Base-by-base conservation (phyloP, 2,329 filamentous ascomycete species). In the Pseudogymnoascus sp. region DNA sequence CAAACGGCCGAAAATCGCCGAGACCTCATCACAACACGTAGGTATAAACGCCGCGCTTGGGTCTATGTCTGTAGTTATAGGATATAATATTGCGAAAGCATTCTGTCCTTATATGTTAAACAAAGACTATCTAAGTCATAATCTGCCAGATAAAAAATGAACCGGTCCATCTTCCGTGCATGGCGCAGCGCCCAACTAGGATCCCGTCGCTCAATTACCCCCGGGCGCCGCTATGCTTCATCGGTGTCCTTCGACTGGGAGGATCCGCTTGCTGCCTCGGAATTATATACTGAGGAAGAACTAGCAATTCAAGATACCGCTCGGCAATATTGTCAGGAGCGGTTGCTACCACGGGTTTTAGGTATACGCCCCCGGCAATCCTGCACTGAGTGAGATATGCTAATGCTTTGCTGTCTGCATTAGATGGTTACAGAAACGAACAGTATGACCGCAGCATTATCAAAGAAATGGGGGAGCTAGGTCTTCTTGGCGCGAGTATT, bases 311-410 rank as follows among this genome's bases (percentile, higher is more conserved):
- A 88, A 44, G 91, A 97, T 70, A 96, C 91, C 5, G 93, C 93
- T 35, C 90, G 95, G 75, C 84, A 90, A 64, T 99, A 97, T 72
- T 97, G 92, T 73, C 93, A 97, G 75, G 92, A 97, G 73, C 84
- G 84, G 63, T 81, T 99, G 78, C 79, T 90, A 42, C 94, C 94
- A 59, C 82, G 93, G 66, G 89, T 99, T 59, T 80, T 97, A 64
- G 88, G 92, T 96, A 81, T 67, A 83, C 75, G 42, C 27, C 3
- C 48, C 25, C 58, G 38, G 66, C 29, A 44, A 61, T 60, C 61
- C n/a, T 29, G 21, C 15, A 31, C 27, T 29, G 21, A n/a, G 58
- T 63, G 21, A 64, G 35, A 13, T 12, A n/a, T 61, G 12, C 15
- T 61, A 39, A n/a, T 8, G 21, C n/a, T 9, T 59, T 35, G 15